Percentiles rank a stretch among this genome's conserved stretches.
Conservation (phyloP, 371 early-diverging fungal genomes). For the Apophysomyces variabilis region DNA sequence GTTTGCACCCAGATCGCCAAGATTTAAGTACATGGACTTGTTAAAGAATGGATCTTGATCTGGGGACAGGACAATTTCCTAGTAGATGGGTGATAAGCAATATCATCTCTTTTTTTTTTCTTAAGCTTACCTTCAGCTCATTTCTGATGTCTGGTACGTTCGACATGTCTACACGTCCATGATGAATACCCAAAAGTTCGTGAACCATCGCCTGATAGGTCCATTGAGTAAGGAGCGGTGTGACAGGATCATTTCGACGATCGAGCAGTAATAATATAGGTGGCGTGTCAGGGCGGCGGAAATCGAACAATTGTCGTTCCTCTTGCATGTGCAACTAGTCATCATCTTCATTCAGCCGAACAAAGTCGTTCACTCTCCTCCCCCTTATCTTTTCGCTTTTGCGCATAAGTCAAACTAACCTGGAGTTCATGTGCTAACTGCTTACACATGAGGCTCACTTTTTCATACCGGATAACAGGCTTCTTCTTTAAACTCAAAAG, state of each 20-base stretch:
- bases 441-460: conserved; percentile 77
- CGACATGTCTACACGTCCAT: conserved; percentile 93
- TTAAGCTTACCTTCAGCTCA: conserved; percentile 72
- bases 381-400: background rate
- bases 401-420: conserved; percentile 37
- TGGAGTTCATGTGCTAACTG: conserved; percentile 83
- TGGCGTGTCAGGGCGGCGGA: conserved; percentile 79
- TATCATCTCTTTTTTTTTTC: too few species aligned
- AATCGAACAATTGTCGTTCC: conserved; percentile 86
- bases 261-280: conserved; percentile 93
- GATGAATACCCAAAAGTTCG: conserved; percentile 93
- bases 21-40: conserved; percentile 85
- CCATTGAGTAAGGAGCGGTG: conserved; percentile 98
- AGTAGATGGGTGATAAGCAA: background rate
- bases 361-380: background rate
- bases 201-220: conserved; percentile 99
- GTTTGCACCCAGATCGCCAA: conserved; percentile 93
- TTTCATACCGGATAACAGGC: conserved; percentile 89
- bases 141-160: conserved; percentile 79
- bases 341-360: background rate
- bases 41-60: conserved; percentile 93
- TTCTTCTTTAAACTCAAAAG: conserved; percentile 88
- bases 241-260: conserved; percentile 96
- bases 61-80: conserved; percentile 88
- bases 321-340: conserved; percentile 74